Base-by-base conservation (phyloP, 164 flowering plant species). In the Dillenia turbinata region DNA sequence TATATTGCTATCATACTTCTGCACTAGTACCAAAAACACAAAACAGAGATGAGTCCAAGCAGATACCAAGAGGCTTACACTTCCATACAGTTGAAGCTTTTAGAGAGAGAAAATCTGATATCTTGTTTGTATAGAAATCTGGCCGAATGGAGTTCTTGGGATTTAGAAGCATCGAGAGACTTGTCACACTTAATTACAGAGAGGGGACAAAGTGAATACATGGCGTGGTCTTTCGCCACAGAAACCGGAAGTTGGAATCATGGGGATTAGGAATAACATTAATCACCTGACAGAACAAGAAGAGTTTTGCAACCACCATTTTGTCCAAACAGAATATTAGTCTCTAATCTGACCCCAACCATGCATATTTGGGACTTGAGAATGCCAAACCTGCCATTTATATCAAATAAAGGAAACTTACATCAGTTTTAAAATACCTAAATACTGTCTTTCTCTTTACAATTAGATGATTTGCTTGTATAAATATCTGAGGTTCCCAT, bases 251-350 rank as follows among this genome's bases (percentile, higher is more conserved):
- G 22, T 61, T 8, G 50, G 6, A 48, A 1, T 10, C 11, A 1
- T 9, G 0, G 44, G 46, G 59, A 12, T 33, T 9, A 10, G 51
- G 43, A 8, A 15, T 4, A 40, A 10, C n/a, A 33, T 56, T 33
- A 52, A 15, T 71, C 74, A 89, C 99, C 97, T 66, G 99, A 95
- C 51, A 95, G 90, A 70, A 92, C 99, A 53, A 95, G 97, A 72
- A 95, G 99, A 45, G 97, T 95, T 77, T 87, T 92, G 81, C 99
- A 95, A 12, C 99, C 97, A 54, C 99, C 97, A 71, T 95, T 95
- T 71, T 92, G 94, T 68, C 99, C 99, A 65, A 95, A 95, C 55
- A 95, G 76, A 66, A 95, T 92, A 69, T 95, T 98, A 0, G 99
- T 95, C 60, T 95, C 99, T 70, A 95, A 53, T 81, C 99, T 88